Evolutionary conservation across 1,284 basidiomycete species (phyloP), one percentile per base, ranked within the genome.

Genomic region (Earliella scabrosa): DNA sequence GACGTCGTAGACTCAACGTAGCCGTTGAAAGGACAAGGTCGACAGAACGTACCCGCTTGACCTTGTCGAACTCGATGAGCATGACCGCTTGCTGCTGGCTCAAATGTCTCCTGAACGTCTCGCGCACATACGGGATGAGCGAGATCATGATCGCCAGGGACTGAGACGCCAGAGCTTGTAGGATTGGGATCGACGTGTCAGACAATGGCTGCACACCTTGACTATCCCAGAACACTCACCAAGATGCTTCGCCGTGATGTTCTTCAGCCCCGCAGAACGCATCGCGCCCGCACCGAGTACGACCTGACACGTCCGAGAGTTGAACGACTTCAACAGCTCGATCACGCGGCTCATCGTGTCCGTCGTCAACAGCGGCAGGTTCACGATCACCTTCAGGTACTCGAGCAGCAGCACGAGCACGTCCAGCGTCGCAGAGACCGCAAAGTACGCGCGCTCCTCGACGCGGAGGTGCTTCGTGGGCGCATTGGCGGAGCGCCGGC

Each of bases 211-310:
- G n/a, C n/a, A n/a, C n/a, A n/a, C n/a, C n/a, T n/a, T n/a, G n/a
- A n/a, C 29, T 6, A 31, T 13, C 29, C 29, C 6, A 31, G 29
- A 6, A 4, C 29, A 73, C 82, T 50, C 56, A 94, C 93, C 93
- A 23, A 98, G 82, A 77, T 99, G 97, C 71, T 96, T 98, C 29
- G 97, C 97, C 0, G 97, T 98, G 70, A 99, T 99, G 72, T 98
- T 98, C 74, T 95, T 98, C 64, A 99, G 76, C 7, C 97, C 97
- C 2, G 97, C 97, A 13, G 94, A 97, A 38, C 96, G 84, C 95
- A 99, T 98, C 9, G 97, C 97, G 7, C 97, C 97, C 1, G 97
- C 97, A 6, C 97, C 97, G 2, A 99, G 81, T 1, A 99, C 97
- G 39, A 99, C 96, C 71, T 99, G 97, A 74, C 97, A 99, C 1